A percentile compares a stretch with the other conserved stretches of the same genome.
phyloP scores from a whole-genome alignment of 345 rosid species.

The Limnanthes douglasii region DNA sequence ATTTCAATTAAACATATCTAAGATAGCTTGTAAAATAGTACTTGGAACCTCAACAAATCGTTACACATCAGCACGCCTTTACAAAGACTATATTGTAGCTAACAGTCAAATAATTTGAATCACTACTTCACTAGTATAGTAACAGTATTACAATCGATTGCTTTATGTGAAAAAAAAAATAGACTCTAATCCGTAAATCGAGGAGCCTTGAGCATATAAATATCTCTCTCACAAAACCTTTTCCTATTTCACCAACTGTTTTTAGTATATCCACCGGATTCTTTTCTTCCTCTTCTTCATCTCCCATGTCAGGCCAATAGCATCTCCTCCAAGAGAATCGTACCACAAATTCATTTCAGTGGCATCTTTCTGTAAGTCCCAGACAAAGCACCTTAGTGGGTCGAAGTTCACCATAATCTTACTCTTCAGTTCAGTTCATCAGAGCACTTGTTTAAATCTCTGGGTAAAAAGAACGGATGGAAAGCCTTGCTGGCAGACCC shows the following conservation, averaged over 20 bases:
- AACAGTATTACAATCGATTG: no score
- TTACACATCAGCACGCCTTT: no score
- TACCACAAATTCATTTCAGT: conserved; percentile 49
- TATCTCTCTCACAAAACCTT: conserved; percentile 68
- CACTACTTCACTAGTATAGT: no score
- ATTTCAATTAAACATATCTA: no score
- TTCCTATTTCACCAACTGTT: conserved; percentile 54
- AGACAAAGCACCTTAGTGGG: conserved; percentile 52
- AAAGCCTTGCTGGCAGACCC: conserved; percentile 59
- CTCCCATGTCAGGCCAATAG: conserved; percentile 76
- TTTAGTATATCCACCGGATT: conserved; percentile 38
- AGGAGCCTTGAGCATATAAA: conserved; percentile 54
- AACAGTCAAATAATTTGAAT: no score
- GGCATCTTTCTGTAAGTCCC: conserved; percentile 52
- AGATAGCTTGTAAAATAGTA: no score
- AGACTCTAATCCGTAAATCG: no score
- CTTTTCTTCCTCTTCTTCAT: conserved; percentile 22
- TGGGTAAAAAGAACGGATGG: conserved; percentile 33
- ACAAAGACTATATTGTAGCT: no score
- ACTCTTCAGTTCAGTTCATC: conserved; percentile 38
- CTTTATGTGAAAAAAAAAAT: no score
- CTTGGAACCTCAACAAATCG: no score
- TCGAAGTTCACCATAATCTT: conserved; percentile 60
- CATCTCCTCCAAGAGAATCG: conserved; percentile 82
- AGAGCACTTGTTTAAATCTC: conserved; percentile 37